Evolutionary conservation across 73 alveolate genomes (phyloP).

Genomic region (Vitrella brassicaformis): DNA sequence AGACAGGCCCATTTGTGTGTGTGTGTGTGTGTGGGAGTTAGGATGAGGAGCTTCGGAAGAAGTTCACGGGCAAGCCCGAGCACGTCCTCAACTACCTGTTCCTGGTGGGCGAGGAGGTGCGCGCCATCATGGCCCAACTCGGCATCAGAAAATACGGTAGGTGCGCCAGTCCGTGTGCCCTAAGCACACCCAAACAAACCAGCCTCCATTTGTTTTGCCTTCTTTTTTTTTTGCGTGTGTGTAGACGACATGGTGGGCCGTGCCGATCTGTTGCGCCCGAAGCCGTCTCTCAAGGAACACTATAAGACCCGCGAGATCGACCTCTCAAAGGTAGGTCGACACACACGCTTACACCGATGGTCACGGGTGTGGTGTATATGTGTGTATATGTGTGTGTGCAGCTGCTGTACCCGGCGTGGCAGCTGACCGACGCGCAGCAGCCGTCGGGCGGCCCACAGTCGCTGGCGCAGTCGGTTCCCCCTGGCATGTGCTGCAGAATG

Average conservation of each 20-base stretch:
- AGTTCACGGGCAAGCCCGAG: slow-evolving; percentile 39
- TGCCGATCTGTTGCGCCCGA: slow-evolving; percentile 19
- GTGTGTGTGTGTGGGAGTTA: too few relatives aligned
- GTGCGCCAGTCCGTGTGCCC: too few relatives aligned
- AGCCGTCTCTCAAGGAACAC: not conserved
- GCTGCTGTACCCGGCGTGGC: not conserved
- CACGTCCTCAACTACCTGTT: slow-evolving; percentile 36
- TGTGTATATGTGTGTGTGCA: too few relatives aligned
- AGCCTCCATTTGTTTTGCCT: not conserved
- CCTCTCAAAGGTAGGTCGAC: not conserved
- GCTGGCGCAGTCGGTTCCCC: not conserved
- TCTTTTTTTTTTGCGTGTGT: not conserved
- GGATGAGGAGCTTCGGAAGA: slow-evolving; percentile 25
- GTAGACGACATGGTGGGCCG: slow-evolving; percentile 28
- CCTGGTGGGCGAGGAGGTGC: slow-evolving; percentile 23
- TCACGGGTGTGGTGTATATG: too few relatives aligned
- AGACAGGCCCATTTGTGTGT: too few relatives aligned
- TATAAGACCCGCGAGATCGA: not conserved
- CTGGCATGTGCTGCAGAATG: not conserved
- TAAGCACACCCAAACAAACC: too few relatives aligned
- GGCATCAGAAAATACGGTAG: not conserved
- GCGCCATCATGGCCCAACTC: not conserved
- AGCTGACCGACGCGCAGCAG: too few relatives aligned
- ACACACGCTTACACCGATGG: too few relatives aligned
- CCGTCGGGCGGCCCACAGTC: not conserved